Conservation (phyloP, 2,329 filamentous ascomycete genomes). For the Tolypocladium nubicola region DNA sequence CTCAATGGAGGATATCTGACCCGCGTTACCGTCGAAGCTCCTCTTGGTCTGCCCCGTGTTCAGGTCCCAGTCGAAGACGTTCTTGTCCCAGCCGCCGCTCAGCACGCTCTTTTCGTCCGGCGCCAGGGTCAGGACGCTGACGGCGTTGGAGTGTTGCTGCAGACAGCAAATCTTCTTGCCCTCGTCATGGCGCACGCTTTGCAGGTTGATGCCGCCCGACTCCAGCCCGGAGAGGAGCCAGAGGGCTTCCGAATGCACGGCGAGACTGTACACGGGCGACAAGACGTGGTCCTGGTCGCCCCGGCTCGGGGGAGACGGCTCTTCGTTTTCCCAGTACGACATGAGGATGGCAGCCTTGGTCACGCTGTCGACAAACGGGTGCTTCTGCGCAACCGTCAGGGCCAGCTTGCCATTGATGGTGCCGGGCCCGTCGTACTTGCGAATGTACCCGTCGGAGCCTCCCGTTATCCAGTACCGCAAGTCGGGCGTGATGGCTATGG, state of each 20-base stretch:
- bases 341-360: slow-evolving; percentile 89
- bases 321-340: slow-evolving; percentile 98
- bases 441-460: slow-evolving; percentile 87
- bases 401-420: slow-evolving; percentile 92
- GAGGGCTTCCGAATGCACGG: slow-evolving; percentile 77
- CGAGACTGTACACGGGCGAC: slow-evolving; percentile 92
- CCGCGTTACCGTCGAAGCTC: slow-evolving; percentile 63
- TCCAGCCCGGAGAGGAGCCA: slow-evolving; percentile 90
- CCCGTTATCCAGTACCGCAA: slow-evolving; percentile 93
- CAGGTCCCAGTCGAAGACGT: slow-evolving; percentile 87
- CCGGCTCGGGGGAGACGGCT: slow-evolving; percentile 39
- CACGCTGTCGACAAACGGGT: slow-evolving; percentile 95
- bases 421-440: slow-evolving; percentile 91
- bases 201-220: slow-evolving; percentile 84
- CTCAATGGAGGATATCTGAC: slow-evolving; percentile 84
- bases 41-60: slow-evolving; percentile 72
- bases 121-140: slow-evolving; percentile 74
- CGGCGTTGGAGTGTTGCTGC: slow-evolving; percentile 78
- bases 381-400: slow-evolving; percentile 86
- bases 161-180: slow-evolving; percentile 79
- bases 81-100: slow-evolving; percentile 95
- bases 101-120: slow-evolving; percentile 79
- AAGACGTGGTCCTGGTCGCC: slow-evolving; percentile 50
- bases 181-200: slow-evolving; percentile 88
- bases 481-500: slow-evolving; percentile 83